Conservation (phyloP, 108 stramenopile species). For the Nitzschia palea region DNA sequence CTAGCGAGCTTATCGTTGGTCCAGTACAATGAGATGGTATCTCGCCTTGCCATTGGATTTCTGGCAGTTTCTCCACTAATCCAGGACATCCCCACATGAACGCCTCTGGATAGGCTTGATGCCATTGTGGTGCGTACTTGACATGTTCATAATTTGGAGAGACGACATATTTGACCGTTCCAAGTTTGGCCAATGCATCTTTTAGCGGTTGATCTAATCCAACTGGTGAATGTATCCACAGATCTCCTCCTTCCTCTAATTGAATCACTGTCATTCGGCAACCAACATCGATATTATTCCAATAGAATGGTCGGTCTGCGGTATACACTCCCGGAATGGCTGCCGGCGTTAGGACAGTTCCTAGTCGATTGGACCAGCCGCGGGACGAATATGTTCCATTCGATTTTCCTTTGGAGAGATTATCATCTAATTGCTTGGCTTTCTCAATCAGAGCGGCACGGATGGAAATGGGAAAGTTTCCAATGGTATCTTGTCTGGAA, state of each 20-base stretch:
- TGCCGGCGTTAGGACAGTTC: slow-evolving; percentile 67
- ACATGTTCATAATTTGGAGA: slow-evolving; percentile 88
- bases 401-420: slow-evolving; percentile 16
- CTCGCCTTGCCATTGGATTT: slow-evolving; percentile 67
- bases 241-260: slow-evolving; percentile 35
- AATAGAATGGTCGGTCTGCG: slow-evolving; percentile 77
- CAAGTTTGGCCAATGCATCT: slow-evolving; percentile 52
- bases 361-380: slow-evolving; percentile 56
- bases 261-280: slow-evolving; percentile 79
- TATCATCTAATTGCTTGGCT: slow-evolving; percentile 20
- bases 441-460: slow-evolving; percentile 7
- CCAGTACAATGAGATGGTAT: slow-evolving; percentile 40
- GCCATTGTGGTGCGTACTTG: slow-evolving; percentile 75
- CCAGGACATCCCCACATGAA: slow-evolving; percentile 86
- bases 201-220: slow-evolving; percentile 49
- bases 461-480: slow-evolving; percentile 10
- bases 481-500: neutral
- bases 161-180: slow-evolving; percentile 71
- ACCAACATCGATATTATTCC: slow-evolving; percentile 88
- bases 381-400: slow-evolving; percentile 44
- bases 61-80: slow-evolving; percentile 49
- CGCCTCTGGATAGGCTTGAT: slow-evolving; percentile 60
- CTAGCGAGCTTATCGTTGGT: neutral
- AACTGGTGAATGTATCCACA: slow-evolving; percentile 82
- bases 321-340: slow-evolving; percentile 61